Conservation (phyloP, 306 rosid genomes). For the Dicorynia guianensis region DNA sequence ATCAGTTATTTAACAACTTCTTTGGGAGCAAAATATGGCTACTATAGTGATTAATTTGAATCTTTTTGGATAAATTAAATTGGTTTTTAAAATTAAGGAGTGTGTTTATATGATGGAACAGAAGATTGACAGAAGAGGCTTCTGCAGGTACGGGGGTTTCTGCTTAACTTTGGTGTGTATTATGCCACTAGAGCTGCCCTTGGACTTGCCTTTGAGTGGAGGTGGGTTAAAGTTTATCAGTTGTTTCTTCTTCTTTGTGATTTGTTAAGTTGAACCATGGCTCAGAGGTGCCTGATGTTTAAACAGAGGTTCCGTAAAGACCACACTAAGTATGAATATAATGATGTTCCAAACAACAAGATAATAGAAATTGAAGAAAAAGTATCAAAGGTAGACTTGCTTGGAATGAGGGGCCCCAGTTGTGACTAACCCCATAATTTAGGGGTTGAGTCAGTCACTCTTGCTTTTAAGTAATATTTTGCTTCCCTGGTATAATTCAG, state of each 20-base stretch:
- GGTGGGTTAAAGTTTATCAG: constrained; percentile 60
- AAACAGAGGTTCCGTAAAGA: constrained; percentile 24
- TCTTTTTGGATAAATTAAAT: constrained; percentile 18
- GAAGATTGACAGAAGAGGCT: constrained; percentile 40
- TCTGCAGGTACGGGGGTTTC: constrained; percentile 92
- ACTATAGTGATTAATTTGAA: background rate
- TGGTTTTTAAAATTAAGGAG: constrained; percentile 28
- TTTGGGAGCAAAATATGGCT: constrained; percentile 1
- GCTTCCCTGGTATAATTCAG: constrained; percentile 22
- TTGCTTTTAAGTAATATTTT: constrained; percentile 16
- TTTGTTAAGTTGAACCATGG: constrained; percentile 14
- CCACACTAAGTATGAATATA: constrained; percentile 2
- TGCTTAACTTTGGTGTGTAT: constrained; percentile 94
- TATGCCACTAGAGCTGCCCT: constrained; percentile 96
- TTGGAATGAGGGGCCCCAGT: background rate
- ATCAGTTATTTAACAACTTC: constrained; percentile 9
- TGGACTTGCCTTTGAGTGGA: constrained; percentile 93
- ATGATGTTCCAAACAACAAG: constrained; percentile 12
- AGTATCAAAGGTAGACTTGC: constrained; percentile 23
- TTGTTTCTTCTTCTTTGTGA: constrained; percentile 30
- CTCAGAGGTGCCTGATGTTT: constrained; percentile 15
- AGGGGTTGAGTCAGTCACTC: constrained; percentile 17
- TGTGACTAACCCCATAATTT: constrained; percentile 1
- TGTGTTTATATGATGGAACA: constrained; percentile 24
- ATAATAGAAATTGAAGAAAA: constrained; percentile 17